These are phyloP conservation scores for Nigrospora sphaerica DNA, from an alignment of 2,329 filamentous ascomycete genomes.

Conservation along the genomic window DNA sequence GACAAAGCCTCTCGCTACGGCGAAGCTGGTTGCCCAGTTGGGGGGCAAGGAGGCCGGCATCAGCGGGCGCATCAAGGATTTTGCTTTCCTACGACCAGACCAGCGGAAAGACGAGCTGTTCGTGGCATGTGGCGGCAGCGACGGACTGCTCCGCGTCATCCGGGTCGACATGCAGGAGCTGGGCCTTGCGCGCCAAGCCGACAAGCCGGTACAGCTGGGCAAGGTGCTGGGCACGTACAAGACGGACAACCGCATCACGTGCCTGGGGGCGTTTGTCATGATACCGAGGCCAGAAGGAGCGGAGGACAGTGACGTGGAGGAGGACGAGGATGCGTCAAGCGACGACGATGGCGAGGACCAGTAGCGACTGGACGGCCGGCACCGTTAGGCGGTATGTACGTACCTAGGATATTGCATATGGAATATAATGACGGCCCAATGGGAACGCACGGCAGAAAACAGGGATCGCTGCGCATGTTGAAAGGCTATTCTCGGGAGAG, in stretches of 20 bases:
- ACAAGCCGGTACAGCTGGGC: slow-evolving; percentile 41
- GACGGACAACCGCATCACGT: slow-evolving; percentile 85
- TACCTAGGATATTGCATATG: no score
- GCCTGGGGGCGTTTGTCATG: slow-evolving; percentile 81
- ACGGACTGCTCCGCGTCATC: slow-evolving; percentile 81
- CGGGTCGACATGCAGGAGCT: slow-evolving; percentile 41
- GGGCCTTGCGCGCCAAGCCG: slow-evolving; percentile 17
- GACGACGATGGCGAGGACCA: slow-evolving; percentile 22
- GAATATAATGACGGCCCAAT: no score
- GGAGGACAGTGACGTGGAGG: slow-evolving; percentile 46
- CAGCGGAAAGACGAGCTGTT: slow-evolving; percentile 36
- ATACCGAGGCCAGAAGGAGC: slow-evolving; percentile 55
- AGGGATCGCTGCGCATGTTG: no score
- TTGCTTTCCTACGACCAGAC: slow-evolving; percentile 52
- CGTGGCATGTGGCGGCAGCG: slow-evolving; percentile 72
- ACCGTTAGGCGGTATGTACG: slow-evolving; percentile 11
- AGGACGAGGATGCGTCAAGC: slow-evolving; percentile 17
- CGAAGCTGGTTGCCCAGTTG: slow-evolving; percentile 66
- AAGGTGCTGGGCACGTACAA: slow-evolving; percentile 69
- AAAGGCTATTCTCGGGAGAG: no score
- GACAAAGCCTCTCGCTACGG: slow-evolving; percentile 42
- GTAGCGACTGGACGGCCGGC: no score
- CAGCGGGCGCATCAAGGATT: slow-evolving; percentile 77
- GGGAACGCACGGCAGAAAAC: no score
- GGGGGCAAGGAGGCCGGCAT: slow-evolving; percentile 67